Base-by-base conservation (phyloP, 1,284 basidiomycete genomes). In the Cystobasidiaceae sp. region DNA sequence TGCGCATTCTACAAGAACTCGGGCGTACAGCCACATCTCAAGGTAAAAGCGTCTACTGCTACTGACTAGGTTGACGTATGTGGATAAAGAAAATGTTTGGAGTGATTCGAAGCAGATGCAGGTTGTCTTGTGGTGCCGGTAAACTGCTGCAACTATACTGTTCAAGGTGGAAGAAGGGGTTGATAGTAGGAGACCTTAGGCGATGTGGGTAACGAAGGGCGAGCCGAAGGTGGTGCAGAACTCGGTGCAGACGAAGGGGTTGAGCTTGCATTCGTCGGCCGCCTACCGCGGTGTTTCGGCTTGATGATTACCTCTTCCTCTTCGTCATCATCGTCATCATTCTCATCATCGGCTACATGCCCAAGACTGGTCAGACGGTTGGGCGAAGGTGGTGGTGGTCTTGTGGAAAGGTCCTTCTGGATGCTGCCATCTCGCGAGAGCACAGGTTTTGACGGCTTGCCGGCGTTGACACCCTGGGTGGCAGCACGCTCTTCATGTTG, bases 261-360 rank as follows among this genome's bases (percentile, higher is more conserved):
- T 15, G 56, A 23, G 8, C 48, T 59, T 23, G 48, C 33, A 30
- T 64, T 56, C 7, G 61, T 67, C 6, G 32, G 28, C 25, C 66
- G 39, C 2, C 60, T 41, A 25, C 54, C 25, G 17, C 65, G 46
- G 19, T 57, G 54, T 19, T 51, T 48, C 25, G 52, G 43, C 32
- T 58, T 56, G 21, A 67, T 55, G 60, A 54, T 54, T 2, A 67
- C 52, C 46, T 55, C 51, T 57, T 62, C 66, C 21, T 58, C 66
- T 21, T 63, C 59, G 15, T 67, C 66, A 3, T 50, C 65, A 30
- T 58, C 54, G 23, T 59, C 65, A 45, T 61, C 46, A 23, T n/a
- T n/a, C n/a, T 67, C 66, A 21, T 44, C 33, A 23, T 62, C 66
- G 4, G 60, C 58, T 6, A 55, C 52, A 32, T 64, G 32, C 17